Evolutionary conservation across 176 grass and related monocot genomes (phyloP), one percentile per base, ranked within the genome.

Genomic region (Tillandsia leiboldiana): DNA sequence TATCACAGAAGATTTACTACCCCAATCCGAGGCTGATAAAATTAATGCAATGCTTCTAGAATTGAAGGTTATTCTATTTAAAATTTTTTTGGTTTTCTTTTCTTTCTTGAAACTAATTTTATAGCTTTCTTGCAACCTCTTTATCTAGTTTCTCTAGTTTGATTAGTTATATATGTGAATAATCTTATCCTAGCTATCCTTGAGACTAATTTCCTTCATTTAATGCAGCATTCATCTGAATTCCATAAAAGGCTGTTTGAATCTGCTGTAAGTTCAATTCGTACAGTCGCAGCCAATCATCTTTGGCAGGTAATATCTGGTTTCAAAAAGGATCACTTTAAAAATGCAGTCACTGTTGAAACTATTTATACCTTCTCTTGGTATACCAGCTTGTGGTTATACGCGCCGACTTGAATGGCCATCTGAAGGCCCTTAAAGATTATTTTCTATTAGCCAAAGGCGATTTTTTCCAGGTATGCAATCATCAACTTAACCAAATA

Each of bases 381-480:
- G 57, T 62, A 53, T 72, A 87, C 70, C 84, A 97, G 94, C 89
- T 97, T 85, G 94, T 97, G 53, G 94, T 97, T 70, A 82, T 97
- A 79, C 83, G 89, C 15, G 94, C 94, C 51, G 87, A 97, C 87
- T 79, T 97, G 63, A 97, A 90, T 79, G 94, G 94, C 20, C 94
- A 97, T 73, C 77, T 97, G 84, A 97, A 87, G 82, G 94, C 89
- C 62, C 78, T 97, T 50, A 97, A 97, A 77, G 89, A 97, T 80
- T 97, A 97, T 87, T 97, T 97, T 87, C 84, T 97, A 62, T 88
- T 97, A 74, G 94, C 89, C n/a, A 97, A 97, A 90, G 94, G 94
- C 65, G 94, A 97, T 80, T 97, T 97, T 87, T 97, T 97, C 65
- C 94, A 97, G 89, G 94, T 92, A 85, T 64, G 33, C 42, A 75